Base-by-base conservation (phyloP, 148 eudicot genomes). In the Fagopyrum tataricum region DNA sequence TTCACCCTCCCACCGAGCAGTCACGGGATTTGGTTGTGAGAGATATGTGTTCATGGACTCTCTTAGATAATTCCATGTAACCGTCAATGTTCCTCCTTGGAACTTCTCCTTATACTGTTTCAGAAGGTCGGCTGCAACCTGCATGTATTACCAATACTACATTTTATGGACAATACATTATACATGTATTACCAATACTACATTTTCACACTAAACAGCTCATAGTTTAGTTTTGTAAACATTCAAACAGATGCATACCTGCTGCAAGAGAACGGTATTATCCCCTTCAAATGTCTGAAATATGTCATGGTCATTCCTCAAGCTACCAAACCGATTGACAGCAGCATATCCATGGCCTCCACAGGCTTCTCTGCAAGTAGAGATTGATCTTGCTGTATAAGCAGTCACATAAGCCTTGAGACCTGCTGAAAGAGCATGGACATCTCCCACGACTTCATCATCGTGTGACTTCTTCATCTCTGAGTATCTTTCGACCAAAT, bases 341-440 rank as follows among this genome's bases (percentile, higher is more conserved):
- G 98, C 97, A 72, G 97, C 97, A 80, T 91, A 94, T 21, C 97
- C 97, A 82, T 94, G 98, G 67, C 98, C 98, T 21, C 98, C 98
- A 77, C 97, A 94, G 17, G 98, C 86, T 84, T 94, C 98, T 79
- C 98, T 87, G 70, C 98, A 94, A 24, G 82, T 77, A 84, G 96
- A 89, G 82, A 94, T 81, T 1, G 98, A 84, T 74, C 84, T 91
- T 48, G 91, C 90, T 3, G 97, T 94, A 75, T 80, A 91, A 67
- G 96, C 88, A 31, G 98, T 94, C 68, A 94, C 87, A 80, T 91
- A 91, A 6, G 98, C 85, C 86, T 94, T 94, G n/a, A 94, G 83
- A 71, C 98, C 98, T 0, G 97, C 91, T 24, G 98, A 94, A 62
- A 91, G 97, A 42, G 88, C 83, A 86, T 94, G 98, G 31, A 94